Evolutionary conservation across 148 eudicot genomes (phyloP).

Genomic region (Rhododendron vialii): DNA sequence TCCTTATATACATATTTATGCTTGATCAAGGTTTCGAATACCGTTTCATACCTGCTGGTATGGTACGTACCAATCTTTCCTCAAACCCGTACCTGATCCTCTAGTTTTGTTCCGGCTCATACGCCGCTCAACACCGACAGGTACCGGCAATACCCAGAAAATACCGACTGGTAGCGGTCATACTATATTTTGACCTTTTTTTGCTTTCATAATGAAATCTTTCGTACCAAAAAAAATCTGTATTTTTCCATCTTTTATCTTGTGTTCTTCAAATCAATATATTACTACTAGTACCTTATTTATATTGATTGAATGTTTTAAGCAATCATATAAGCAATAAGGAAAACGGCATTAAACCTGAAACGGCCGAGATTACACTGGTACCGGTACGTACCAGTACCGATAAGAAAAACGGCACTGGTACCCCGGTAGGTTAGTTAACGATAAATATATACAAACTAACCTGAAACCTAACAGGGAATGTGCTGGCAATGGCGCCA

Average conservation of each 20-base stretch:
- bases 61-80: neutral
- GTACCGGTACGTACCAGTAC: neutral
- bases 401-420: neutral
- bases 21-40: neutral
- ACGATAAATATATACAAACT: neutral
- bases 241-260: too few relatives aligned
- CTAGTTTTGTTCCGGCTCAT: neutral
- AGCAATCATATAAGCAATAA: neutral
- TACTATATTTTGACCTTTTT: too few relatives aligned
- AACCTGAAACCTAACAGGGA: slow-evolving; percentile 80
- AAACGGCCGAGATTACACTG: neutral
- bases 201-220: neutral
- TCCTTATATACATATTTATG: neutral
- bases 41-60: neutral
- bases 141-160: neutral
- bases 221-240: neutral
- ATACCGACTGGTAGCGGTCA: neutral
- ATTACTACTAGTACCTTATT: neutral
- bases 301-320: neutral
- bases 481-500: slow-evolving; percentile 58
- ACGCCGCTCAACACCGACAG: too few relatives aligned
- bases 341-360: neutral
- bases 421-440: neutral
- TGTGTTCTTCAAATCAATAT: too few relatives aligned
- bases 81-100: neutral